Base-by-base conservation (phyloP, 768 basidiomycete species). In the Tylopilus balloui region DNA sequence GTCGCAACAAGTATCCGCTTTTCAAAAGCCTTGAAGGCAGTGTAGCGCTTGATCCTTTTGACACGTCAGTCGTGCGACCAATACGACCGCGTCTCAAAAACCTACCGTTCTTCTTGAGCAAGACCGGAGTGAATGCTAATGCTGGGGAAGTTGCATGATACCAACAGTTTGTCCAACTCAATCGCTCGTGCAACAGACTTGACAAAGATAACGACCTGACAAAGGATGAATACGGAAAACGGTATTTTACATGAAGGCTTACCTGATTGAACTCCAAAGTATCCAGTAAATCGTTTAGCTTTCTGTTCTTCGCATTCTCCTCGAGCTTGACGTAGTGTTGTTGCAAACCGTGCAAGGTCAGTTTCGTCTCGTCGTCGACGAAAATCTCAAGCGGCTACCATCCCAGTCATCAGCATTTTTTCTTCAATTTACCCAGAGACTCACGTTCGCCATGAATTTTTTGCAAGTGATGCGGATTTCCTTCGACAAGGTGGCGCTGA, bases 1-100 rank as follows among this genome's bases (percentile, higher is more conserved):
- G 96, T 99, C 17, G 94, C 95, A 35, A 99, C 96, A 17, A 99
- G 79, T 56, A 99, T 97, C 56, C 96, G 92, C 74, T 97, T 99
- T 76, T 99, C 96, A 58, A 99, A 99, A 15, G 91, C 90, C 73
- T 99, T 99, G 80, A 99, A 99, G 31, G 94, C 92, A 23, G 90
- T 89, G 73, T 98, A 99, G 14, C 95, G 89, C 49, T 79, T 80
- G 68, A 99, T 98, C 93, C 95, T 29, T 38, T 35, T 4, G 42
- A 42, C 28, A 35, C 32, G 32, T 64, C 19, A 57, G 45, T n/a
- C 31, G 1, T n/a, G n/a, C 47, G 2, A 24, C 27, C 3, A 34
- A 38, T 50, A 11, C 5, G 27, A 39, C 47, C 9, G 36, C 15
- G 3, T n/a, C 15, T 17, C 14, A 11, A 4, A 5, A 20, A 73